Conservation (phyloP, 257 asterid genomes). For the Lycium ferocissimum region DNA sequence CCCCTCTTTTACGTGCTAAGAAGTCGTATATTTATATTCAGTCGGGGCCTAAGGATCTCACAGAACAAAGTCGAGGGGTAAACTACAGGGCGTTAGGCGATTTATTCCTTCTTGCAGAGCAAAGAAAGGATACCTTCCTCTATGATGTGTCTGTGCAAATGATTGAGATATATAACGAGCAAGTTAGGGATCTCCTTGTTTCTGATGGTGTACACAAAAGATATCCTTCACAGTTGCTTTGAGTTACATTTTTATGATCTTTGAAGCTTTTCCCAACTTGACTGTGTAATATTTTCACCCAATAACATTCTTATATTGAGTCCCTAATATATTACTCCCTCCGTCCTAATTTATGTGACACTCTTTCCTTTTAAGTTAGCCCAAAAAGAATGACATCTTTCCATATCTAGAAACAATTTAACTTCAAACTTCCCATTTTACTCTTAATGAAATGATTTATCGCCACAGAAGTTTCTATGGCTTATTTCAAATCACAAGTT, state of each 20-base stretch:
- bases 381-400: too few species aligned
- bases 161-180: slow-evolving; percentile 97
- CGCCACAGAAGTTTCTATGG: too few species aligned
- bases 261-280: slow-evolving; percentile 21
- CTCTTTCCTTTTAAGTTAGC: too few species aligned
- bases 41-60: slow-evolving; percentile 91
- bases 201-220: slow-evolving; percentile 79
- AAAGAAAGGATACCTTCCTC: slow-evolving; percentile 78
- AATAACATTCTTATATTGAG: slow-evolving; percentile 21
- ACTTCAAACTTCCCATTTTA: too few species aligned
- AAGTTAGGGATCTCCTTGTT: slow-evolving; percentile 88
- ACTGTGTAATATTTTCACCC: not conserved
- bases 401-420: too few species aligned
- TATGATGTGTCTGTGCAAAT: slow-evolving; percentile 93
- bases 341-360: too few species aligned
- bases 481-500: too few species aligned
- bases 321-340: not conserved
- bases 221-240: slow-evolving; percentile 66
- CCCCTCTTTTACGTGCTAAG: slow-evolving; percentile 30
- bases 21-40: slow-evolving; percentile 45
- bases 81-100: slow-evolving; percentile 91
- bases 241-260: not conserved
- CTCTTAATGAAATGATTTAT: too few species aligned
- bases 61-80: slow-evolving; percentile 80
- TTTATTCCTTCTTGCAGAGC: slow-evolving; percentile 79